These are phyloP conservation scores for Diaporthe vexans DNA, from an alignment of 2,329 filamentous ascomycete genomes.

Conservation along the genomic window DNA sequence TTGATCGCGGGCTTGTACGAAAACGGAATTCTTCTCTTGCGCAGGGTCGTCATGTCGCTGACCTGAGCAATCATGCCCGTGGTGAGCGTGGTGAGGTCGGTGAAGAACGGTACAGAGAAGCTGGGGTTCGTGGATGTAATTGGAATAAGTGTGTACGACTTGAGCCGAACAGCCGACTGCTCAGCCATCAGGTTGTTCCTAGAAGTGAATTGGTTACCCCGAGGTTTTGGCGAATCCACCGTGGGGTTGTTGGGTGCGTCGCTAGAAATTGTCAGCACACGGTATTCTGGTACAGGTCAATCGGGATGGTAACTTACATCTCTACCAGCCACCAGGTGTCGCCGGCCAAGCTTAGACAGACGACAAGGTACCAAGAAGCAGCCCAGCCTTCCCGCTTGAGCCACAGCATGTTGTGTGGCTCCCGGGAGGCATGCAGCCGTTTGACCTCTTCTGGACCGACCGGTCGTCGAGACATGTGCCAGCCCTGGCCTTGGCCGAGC, in stretches of 20 bases:
- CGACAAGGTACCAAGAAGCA: constrained; percentile 78
- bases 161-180: constrained; percentile 51
- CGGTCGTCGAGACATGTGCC: constrained; percentile 67
- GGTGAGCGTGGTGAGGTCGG: constrained; percentile 63
- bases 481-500: constrained; percentile 74
- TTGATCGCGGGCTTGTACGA: constrained; percentile 49
- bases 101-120: constrained; percentile 65
- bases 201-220: constrained; percentile 24
- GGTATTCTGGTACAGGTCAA: background rate
- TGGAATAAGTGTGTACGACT: constrained; percentile 45
- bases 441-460: constrained; percentile 69
- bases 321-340: constrained; percentile 85
- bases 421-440: constrained; percentile 39
- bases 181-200: constrained; percentile 31
- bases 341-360: constrained; percentile 78
- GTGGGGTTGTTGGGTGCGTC: constrained; percentile 25
- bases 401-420: constrained; percentile 75
- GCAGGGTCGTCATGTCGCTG: constrained; percentile 63
- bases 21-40: constrained; percentile 59
- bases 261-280: constrained; percentile 14
- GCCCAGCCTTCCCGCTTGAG: constrained; percentile 81
- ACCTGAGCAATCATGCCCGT: constrained; percentile 66
- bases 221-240: constrained; percentile 12
- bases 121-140: constrained; percentile 51
- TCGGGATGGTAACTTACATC: constrained; percentile 59